Base-by-base conservation (phyloP, 2,329 filamentous ascomycete species). In the Clarireedia homoeocarpa region DNA sequence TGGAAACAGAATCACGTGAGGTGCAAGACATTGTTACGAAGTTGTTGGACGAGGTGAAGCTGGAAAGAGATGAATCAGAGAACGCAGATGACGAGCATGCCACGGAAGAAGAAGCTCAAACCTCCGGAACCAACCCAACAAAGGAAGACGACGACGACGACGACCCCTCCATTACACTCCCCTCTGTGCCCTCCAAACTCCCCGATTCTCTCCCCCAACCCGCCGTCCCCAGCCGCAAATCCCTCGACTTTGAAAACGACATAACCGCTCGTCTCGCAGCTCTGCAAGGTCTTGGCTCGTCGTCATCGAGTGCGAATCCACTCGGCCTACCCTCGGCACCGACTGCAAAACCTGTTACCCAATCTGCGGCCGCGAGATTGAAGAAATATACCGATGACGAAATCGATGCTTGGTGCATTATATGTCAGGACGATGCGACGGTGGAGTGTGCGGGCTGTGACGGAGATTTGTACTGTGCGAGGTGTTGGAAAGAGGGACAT, bases 401-500 rank as follows among this genome's bases (percentile, higher is more conserved):
- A 63, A 77, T 85, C 59, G 83, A 85, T 44, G 82, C 78, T 1
- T 95, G 89, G 88, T 95, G 90, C 69, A 80, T 85, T 34, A 90
- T 94, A 9, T 95, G 90, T 67, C 82, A 86, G 48, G 88, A 90
- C 57, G 87, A 94, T 66, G 89, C 86, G 0, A 83, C 82, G 3
- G 72, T 94, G 27, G 77, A 78, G 56, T 95, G 90, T 67, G 67
- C 84, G 0, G 88, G 85, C 3, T 95, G 90, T 64, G 82, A 83
- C 38, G 75, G 74, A 1, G 80, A 91, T 61, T 74, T 89, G 42
- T 95, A 92, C 68, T 95, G 90, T 69, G 75, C 77, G 23, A 74
- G 80, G 15, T 95, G 90, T 73, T 95, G 89, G 89, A 79, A 77
- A 58, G 89, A 92, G 66, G 89, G 90, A 70, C 90, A 95, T 65